A percentile compares a stretch with the other conserved stretches of the same genome.
These are phyloP conservation scores for Xylaria sp. DNA, from an alignment of 2,329 filamentous ascomycete species.

Conservation along the genomic window DNA sequence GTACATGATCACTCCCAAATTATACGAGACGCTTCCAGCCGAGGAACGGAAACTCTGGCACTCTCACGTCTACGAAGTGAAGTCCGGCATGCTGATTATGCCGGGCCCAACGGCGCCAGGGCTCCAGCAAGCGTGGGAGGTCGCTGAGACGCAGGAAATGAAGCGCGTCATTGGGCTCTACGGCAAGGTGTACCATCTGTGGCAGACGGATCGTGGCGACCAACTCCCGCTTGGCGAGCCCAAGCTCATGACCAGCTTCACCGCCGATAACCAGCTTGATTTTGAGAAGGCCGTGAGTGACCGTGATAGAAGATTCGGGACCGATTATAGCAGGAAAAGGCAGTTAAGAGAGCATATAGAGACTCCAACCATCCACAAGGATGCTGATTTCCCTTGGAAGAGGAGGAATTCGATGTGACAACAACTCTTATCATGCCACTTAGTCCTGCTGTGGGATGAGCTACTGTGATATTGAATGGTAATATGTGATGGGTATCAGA, in stretches of 20 bases:
- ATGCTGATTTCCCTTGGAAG: conserved; percentile 47
- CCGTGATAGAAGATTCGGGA: conserved; percentile 59
- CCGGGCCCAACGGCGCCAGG: conserved; percentile 65
- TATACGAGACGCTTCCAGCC: conserved; percentile 72
- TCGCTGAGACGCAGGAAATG: conserved; percentile 83
- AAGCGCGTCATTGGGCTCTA: conserved; percentile 78
- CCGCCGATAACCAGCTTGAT: conserved; percentile 59
- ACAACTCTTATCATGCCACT: not conserved
- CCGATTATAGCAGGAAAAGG: conserved; percentile 57
- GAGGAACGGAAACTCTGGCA: conserved; percentile 84
- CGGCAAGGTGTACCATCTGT: conserved; percentile 86
- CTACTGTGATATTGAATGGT: not conserved
- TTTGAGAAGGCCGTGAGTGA: conserved; percentile 57
- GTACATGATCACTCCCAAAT: conserved; percentile 80
- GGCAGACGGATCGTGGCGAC: conserved; percentile 84
- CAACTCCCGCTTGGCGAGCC: conserved; percentile 62
- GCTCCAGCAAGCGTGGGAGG: conserved; percentile 74
- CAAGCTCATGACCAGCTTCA: conserved; percentile 65
- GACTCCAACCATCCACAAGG: conserved; percentile 54
- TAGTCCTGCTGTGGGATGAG: not conserved
- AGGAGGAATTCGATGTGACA: conserved; percentile 43
- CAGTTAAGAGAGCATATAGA: conserved; percentile 56
- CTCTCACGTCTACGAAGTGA: conserved; percentile 78
- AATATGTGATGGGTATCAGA: not conserved
- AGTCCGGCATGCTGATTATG: conserved; percentile 83